These are phyloP conservation scores for Lepidium sativum DNA, from an alignment of 345 rosid genomes.

Conservation along the genomic window DNA sequence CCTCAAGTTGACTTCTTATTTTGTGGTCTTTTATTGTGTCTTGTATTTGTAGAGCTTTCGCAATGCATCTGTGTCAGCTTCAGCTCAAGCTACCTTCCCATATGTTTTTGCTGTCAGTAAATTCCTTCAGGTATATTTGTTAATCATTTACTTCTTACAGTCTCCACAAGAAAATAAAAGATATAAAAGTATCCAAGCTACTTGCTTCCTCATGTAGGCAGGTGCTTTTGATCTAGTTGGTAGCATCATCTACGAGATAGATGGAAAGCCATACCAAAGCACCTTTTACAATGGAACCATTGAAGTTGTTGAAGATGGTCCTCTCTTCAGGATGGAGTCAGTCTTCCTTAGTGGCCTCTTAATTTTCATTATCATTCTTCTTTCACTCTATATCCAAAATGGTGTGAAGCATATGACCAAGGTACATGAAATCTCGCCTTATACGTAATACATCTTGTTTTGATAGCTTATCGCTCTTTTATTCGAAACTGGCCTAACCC, in stretches of 20 bases:
- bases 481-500: background rate
- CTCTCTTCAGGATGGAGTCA: conserved; percentile 72
- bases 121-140: conserved; percentile 59
- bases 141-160: background rate
- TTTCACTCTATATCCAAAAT: conserved; percentile 62
- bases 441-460: background rate
- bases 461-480: background rate
- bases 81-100: conserved; percentile 78
- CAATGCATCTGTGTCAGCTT: conserved; percentile 67
- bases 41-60: conserved; percentile 50
- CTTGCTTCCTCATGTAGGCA: conserved; percentile 35
- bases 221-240: conserved; percentile 94
- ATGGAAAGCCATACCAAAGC: conserved; percentile 67
- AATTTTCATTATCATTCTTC: conserved; percentile 45
- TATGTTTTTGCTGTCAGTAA: conserved; percentile 77
- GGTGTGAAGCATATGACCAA: conserved; percentile 59
- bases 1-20: background rate
- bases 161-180: background rate
- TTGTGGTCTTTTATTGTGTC: background rate
- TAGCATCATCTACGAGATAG: conserved; percentile 62
- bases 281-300: conserved; percentile 77
- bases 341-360: conserved; percentile 80
- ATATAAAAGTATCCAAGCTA: background rate
- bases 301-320: conserved; percentile 85
- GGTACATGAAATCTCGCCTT: conserved; percentile 33